Conservation (phyloP, 345 rosid species). For the Triadica sebifera region DNA sequence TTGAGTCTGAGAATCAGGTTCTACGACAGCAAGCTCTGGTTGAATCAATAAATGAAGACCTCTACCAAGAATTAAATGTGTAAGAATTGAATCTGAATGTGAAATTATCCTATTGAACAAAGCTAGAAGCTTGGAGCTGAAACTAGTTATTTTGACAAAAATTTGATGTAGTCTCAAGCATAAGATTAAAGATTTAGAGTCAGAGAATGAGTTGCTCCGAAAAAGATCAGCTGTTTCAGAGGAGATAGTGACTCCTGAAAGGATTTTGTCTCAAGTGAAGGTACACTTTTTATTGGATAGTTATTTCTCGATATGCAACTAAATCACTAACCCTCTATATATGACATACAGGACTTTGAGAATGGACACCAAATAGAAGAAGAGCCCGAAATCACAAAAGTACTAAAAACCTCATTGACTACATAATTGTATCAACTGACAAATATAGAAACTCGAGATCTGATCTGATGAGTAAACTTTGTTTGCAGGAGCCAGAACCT, state of each 20-base stretch:
- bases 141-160: not conserved
- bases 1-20: slow-evolving; percentile 69
- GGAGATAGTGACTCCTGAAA: slow-evolving; percentile 33
- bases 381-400: slow-evolving; percentile 35
- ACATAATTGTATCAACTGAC: not conserved
- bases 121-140: slow-evolving; percentile 4
- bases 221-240: slow-evolving; percentile 31
- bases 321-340: slow-evolving; percentile 18
- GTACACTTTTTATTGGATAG: slow-evolving; percentile 21
- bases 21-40: slow-evolving; percentile 64
- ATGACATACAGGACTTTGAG: slow-evolving; percentile 35
- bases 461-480: slow-evolving; percentile 10
- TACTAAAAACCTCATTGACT: slow-evolving; percentile 14
- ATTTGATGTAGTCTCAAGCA: slow-evolving; percentile 40
- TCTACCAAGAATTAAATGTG: slow-evolving; percentile 43
- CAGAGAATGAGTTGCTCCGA: slow-evolving; percentile 51
- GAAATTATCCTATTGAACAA: not conserved
- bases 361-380: slow-evolving; percentile 46
- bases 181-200: slow-evolving; percentile 41
- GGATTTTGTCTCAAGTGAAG: slow-evolving; percentile 29
- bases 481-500: slow-evolving; percentile 43
- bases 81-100: slow-evolving; percentile 10
- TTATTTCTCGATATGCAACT: slow-evolving; percentile 7
- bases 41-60: slow-evolving; percentile 39
- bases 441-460: not conserved